Evolutionary conservation across 176 grass and related monocot genomes (phyloP).

Genomic region (Elaeis guineensis): DNA sequence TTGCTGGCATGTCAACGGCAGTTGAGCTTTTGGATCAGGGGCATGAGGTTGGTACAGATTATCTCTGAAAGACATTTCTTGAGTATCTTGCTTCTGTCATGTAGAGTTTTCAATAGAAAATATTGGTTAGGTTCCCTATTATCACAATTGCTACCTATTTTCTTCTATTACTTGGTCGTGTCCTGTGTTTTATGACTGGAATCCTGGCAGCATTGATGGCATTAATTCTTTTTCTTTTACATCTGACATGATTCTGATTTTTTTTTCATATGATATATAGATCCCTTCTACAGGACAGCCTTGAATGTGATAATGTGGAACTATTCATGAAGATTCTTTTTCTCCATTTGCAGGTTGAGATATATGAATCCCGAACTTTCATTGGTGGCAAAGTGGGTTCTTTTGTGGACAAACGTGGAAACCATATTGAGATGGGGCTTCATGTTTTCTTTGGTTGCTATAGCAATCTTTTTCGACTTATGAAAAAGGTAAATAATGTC

Average conservation of each 20-base stretch:
- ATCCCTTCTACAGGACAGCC: no score
- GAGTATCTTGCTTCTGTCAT: no score
- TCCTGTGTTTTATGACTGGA: background rate
- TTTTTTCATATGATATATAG: no score
- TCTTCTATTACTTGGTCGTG: background rate
- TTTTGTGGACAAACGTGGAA: slow-evolving; percentile 77
- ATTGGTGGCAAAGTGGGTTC: slow-evolving; percentile 94
- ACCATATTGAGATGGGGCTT: slow-evolving; percentile 97
- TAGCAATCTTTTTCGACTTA: slow-evolving; percentile 93
- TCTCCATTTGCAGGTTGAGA: slow-evolving; percentile 62
- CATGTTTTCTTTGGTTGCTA: slow-evolving; percentile 99
- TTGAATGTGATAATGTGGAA: no score
- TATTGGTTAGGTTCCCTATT: no score
- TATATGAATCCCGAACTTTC: slow-evolving; percentile 75
- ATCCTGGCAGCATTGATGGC: no score
- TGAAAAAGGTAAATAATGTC: slow-evolving; percentile 63
- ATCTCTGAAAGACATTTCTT: no score
- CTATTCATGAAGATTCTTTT: background rate
- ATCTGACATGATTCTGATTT: no score
- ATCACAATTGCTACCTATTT: background rate
- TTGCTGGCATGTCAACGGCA: slow-evolving; percentile 93
- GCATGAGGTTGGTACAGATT: slow-evolving; percentile 48
- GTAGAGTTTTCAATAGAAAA: no score
- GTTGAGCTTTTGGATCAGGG: slow-evolving; percentile 97
- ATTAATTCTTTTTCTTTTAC: no score